phyloP scores from a whole-genome alignment of 495 filamentous ascomycete species.

The Xylaria nigripes region DNA sequence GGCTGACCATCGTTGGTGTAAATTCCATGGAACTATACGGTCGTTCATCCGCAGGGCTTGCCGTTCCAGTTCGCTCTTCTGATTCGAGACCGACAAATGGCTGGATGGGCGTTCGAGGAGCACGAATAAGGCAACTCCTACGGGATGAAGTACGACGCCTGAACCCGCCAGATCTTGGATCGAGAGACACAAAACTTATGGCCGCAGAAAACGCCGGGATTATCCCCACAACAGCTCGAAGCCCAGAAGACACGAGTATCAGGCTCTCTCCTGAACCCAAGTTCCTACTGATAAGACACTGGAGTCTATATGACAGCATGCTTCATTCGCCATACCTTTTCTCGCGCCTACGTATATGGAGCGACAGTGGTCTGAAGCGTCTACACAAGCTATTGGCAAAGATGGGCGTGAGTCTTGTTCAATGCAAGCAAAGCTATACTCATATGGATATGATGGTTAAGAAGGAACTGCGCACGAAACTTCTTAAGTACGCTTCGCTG shows the following conservation, averaged over 20 bases:
- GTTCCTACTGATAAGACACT: constrained; percentile 89
- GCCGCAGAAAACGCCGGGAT: constrained; percentile 58
- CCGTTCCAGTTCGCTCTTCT: constrained; percentile 52
- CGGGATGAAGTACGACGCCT: constrained; percentile 91
- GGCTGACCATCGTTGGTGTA: constrained; percentile 88
- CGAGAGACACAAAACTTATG: constrained; percentile 6
- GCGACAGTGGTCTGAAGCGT: constrained; percentile 74
- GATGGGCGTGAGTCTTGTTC: constrained; percentile 90
- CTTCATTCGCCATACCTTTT: constrained; percentile 94
- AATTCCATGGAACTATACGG: constrained; percentile 88
- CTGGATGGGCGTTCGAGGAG: constrained; percentile 77
- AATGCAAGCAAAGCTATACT: constrained; percentile 91
- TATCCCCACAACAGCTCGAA: constrained; percentile 80
- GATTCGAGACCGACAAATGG: constrained; percentile 51
- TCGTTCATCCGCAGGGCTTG: constrained; percentile 69
- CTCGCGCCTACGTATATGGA: constrained; percentile 88
- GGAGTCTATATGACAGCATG: constrained; percentile 98
- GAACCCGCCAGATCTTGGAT: constrained; percentile 65
- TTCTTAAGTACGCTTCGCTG: constrained; percentile 80
- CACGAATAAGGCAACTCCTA: constrained; percentile 72
- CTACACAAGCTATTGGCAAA: constrained; percentile 95
- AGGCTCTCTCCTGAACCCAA: constrained; percentile 88
- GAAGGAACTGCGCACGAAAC: constrained; percentile 70
- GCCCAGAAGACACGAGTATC: constrained; percentile 86
- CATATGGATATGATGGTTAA: constrained; percentile 99